Evolutionary conservation across 2,329 filamentous ascomycete species (phyloP), one percentile per base, ranked within the genome.

Genomic region (Phaeosphaeriaceae sp.): DNA sequence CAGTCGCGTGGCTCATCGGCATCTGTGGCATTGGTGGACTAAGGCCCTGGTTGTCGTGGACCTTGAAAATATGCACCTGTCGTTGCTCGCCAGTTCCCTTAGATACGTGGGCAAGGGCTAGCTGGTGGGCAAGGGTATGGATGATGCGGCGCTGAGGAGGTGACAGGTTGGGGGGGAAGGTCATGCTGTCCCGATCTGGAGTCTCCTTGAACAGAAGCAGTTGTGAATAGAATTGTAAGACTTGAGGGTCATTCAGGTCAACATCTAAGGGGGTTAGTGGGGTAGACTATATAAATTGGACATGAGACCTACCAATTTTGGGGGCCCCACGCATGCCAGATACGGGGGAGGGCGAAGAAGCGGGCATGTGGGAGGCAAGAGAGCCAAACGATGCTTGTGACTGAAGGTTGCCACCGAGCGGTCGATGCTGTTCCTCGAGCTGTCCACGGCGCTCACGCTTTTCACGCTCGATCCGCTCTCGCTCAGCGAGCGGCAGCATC

Each of bases 401-500:
- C 68, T 95, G 92, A 59, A 95, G 86, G 70, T 89, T 88, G 47
- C 82, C 80, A 47, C 79, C 80, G 72, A 90, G 89, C 70, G 81
- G 92, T 73, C 93, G 89, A 78, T 99, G 95, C 78, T 99, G 95
- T 79, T 99, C 95, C 78, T 99, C 93, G 13, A 99, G 85, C 79
- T 99, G 95, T 49, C 95, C 95, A 52, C 95, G 89, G 68, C 95
- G 91, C 81, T 98, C 94, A 57, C 95, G 87, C 87, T 98, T 99
- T 80, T 98, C 95, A 6, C 95, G 87, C 78, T 99, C 95, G 67
- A 99, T 98, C 42, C 95, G 88, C 79, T 99, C 95, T 52, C 95
- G 88, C 79, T 98, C 95, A 31, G 93, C 92, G 65, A 96, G 87
- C 0, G 95, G 95, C 5, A 99, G 86, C 95, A 99, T 98, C 82